These are phyloP conservation scores for Saccharomyces cerevisiae DNA, from an alignment of 805 yeast species.

Conservation along the genomic window DNA sequence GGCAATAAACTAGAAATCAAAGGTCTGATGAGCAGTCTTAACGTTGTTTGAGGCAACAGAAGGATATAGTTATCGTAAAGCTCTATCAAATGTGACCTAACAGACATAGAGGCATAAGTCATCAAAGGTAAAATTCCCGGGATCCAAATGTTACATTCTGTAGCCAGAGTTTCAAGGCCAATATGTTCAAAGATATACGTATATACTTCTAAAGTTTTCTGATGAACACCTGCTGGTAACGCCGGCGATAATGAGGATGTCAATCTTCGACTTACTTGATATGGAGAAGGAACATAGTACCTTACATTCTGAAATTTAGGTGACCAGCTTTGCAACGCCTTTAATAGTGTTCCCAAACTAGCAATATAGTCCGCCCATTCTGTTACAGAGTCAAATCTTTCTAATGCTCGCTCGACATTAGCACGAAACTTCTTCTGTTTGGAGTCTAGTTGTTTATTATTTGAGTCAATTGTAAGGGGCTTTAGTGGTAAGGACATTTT, in stretches of 20 bases:
- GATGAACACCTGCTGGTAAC: constrained; percentile 93
- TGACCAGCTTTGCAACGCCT: constrained; percentile 51
- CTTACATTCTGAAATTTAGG: constrained; percentile 31
- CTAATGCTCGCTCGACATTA: constrained; percentile 65
- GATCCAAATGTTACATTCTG: constrained; percentile 66
- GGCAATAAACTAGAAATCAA: constrained; percentile 68
- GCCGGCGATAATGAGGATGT: constrained; percentile 73
- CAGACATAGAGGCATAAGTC: constrained; percentile 81
- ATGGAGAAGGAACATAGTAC: constrained; percentile 59
- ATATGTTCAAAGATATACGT: constrained; percentile 58
- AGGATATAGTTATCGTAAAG: constrained; percentile 51
- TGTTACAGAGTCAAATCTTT: constrained; percentile 67
- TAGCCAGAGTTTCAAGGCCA: constrained; percentile 45
- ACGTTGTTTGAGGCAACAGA: constrained; percentile 38
- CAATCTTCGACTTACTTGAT: constrained; percentile 59
- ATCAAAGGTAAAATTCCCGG: constrained; percentile 89
- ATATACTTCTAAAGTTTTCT: constrained; percentile 75
- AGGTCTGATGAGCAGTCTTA: constrained; percentile 58
- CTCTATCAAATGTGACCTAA: constrained; percentile 67
- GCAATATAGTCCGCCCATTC: constrained; percentile 99
- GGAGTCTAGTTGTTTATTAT: constrained; percentile 36
- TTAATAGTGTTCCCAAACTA: constrained; percentile 68
- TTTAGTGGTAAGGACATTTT: constrained; percentile 30
- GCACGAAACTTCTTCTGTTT: constrained; percentile 61
- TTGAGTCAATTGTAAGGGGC: constrained; percentile 27